Evolutionary conservation across 2,329 filamentous ascomycete genomes (phyloP).

Genomic region (Pseudopyricularia cyperi): DNA sequence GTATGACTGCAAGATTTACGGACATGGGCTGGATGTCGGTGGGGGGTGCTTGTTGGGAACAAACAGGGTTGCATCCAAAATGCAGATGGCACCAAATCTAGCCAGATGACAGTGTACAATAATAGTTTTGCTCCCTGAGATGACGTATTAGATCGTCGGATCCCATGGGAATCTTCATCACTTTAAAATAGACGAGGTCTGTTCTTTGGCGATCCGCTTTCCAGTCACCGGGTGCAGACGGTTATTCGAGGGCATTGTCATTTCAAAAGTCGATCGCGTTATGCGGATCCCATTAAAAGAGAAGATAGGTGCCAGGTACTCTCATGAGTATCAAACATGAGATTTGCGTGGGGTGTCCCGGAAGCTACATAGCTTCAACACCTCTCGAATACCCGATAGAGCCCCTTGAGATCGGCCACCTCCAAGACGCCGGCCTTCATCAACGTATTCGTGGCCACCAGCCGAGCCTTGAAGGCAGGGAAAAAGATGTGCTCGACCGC

Average conservation of each 20-base stretch:
- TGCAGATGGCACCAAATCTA: background rate
- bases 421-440: conserved; percentile 67
- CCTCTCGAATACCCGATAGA: conserved; percentile 91
- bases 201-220: background rate
- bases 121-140: background rate
- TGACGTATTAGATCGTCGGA: background rate
- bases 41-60: background rate
- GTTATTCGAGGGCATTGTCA: no score
- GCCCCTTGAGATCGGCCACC: conserved; percentile 78
- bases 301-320: background rate
- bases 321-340: background rate
- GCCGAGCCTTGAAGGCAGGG: conserved; percentile 68
- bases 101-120: conserved; percentile 3
- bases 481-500: conserved; percentile 81
- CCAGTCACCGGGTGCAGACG: background rate
- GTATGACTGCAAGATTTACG: background rate
- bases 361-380: conserved; percentile 37
- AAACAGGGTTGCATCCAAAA: background rate
- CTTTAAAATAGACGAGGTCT: background rate
- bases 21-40: background rate
- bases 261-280: no score
- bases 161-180: background rate
- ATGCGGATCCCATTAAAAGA: background rate
- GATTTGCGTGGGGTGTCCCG: background rate
- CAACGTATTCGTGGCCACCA: conserved; percentile 70